Base-by-base conservation (phyloP, 305 asterid species). In the Solanum hybrid region DNA sequence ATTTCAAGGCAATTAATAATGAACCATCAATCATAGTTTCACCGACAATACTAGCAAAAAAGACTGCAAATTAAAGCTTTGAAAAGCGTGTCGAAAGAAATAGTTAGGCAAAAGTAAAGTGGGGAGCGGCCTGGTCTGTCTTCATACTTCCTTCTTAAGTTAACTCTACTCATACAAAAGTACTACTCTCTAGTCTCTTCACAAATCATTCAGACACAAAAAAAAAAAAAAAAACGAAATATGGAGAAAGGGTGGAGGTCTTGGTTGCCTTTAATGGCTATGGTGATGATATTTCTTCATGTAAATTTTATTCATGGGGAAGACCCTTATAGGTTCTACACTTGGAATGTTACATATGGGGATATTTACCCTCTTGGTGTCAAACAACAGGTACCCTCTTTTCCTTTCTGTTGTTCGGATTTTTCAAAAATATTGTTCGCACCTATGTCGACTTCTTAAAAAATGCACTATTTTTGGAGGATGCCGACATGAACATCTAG, bases 321-420 rank as follows among this genome's bases (percentile, higher is more conserved):
- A 75, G 96, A 95, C 90, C 98, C 99, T 1, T 97, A 97, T 93
- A 92, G 96, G 92, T 94, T 92, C 90, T 96, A 94, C 92, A 93
- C 93, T 37, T 97, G 99, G 99, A 97, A 97, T 92, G 93, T 97
- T 38, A 94, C 98, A 24, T 97, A 94, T 40, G 98, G 98, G 22
- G 95, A 94, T 88, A 95, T 97, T 86, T 94, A 95, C 87, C 99
- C 99, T 24, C 98, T 97, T 27, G 95, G 96, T 13, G 89, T 95
- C 88, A 94, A 95, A 37, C 99, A 97, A 86, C 98, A 94, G 98
- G 98, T 92, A 79, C 20, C 4, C 35, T 42, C 71, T 40, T 81
- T 26, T 26, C 3, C 22, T 79, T 36, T 10, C 11, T 76, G 22
- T 46, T 20, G 13, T 2, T 56, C 0, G 3, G 0, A 36, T 16